Conservation (phyloP, 2,329 filamentous ascomycete species). For the Penicillium sp. region DNA sequence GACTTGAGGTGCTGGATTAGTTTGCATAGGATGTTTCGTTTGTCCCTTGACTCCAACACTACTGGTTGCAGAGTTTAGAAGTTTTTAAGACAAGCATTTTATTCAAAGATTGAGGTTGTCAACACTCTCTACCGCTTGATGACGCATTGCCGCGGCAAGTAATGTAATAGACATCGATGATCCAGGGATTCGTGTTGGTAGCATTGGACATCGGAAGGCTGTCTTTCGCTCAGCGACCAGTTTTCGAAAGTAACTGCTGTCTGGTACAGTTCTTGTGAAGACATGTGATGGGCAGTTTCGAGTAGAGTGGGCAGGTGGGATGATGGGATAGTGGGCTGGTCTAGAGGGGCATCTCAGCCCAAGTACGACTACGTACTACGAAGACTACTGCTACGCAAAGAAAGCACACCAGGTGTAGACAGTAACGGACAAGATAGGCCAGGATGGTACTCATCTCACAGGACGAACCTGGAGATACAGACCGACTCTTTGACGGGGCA, state of each 20-base stretch:
- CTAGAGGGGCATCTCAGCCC: neutral
- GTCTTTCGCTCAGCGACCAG: neutral
- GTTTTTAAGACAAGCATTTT: too few relatives aligned
- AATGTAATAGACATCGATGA: neutral
- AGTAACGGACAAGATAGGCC: constrained; percentile 29
- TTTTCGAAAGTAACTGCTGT: neutral
- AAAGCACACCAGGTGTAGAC: constrained; percentile 22
- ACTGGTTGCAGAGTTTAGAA: too few relatives aligned
- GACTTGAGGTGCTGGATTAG: too few relatives aligned
- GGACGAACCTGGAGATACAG: constrained; percentile 8
- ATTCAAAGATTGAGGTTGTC: too few relatives aligned
- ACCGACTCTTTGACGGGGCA: constrained; percentile 25
- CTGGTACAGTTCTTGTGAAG: neutral
- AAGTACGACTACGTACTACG: constrained; percentile 12
- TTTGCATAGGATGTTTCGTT: too few relatives aligned
- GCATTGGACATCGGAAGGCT: neutral
- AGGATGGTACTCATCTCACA: constrained; percentile 14
- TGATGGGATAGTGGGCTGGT: neutral
- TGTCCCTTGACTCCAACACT: too few relatives aligned
- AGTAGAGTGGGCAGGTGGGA: neutral
- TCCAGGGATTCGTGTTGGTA: neutral
- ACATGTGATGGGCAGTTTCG: neutral
- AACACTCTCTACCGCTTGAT: too few relatives aligned
- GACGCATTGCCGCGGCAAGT: neutral
- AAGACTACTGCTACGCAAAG: constrained; percentile 20